These are phyloP conservation scores for Phylloporus rhodoxanthus DNA, from an alignment of 768 basidiomycete genomes.

Conservation along the genomic window DNA sequence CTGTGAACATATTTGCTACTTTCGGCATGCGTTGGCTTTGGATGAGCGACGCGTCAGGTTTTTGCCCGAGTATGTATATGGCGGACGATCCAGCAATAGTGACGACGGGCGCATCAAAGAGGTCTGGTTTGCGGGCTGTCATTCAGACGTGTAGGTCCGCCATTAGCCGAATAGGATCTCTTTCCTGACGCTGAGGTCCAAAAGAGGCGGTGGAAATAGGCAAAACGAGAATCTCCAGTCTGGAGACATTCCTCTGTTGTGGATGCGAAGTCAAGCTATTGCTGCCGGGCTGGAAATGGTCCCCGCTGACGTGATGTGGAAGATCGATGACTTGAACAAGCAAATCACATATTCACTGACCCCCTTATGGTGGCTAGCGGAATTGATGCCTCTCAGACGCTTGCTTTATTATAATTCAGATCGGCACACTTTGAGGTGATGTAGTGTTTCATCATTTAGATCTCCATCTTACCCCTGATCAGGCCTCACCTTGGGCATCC, in stretches of 20 bases:
- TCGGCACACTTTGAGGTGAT: conserved; percentile 17
- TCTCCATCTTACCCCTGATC: conserved; percentile 4
- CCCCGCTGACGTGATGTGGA: conserved; percentile 26
- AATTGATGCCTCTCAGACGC: conserved; percentile 20
- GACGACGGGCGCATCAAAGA: conserved; percentile 32
- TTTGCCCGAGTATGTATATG: conserved; percentile 38
- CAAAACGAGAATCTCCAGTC: conserved; percentile 25
- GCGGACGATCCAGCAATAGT: conserved; percentile 12
- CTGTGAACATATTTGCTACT: conserved; percentile 34
- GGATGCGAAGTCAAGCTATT: conserved; percentile 31
- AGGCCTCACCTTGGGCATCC: conserved; percentile 26
- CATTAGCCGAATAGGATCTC: not conserved
- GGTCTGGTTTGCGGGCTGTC: conserved; percentile 39
- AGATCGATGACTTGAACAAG: conserved; percentile 23
- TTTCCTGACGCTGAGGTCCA: conserved; percentile 1
- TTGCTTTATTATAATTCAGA: conserved; percentile 28
- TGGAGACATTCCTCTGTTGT: conserved; percentile 25
- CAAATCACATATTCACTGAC: conserved; percentile 14
- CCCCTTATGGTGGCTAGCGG: conserved; percentile 20
- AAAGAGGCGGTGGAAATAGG: conserved; percentile 27
- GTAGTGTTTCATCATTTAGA: not conserved
- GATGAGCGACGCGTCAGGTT: conserved; percentile 46
- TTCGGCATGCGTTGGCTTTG: conserved; percentile 43
- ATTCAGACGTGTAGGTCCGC: conserved; percentile 35
- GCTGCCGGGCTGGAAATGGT: conserved; percentile 20